These are phyloP conservation scores for Ananas comosus DNA, from an alignment of 176 grass and related monocot species.

Conservation along the genomic window DNA sequence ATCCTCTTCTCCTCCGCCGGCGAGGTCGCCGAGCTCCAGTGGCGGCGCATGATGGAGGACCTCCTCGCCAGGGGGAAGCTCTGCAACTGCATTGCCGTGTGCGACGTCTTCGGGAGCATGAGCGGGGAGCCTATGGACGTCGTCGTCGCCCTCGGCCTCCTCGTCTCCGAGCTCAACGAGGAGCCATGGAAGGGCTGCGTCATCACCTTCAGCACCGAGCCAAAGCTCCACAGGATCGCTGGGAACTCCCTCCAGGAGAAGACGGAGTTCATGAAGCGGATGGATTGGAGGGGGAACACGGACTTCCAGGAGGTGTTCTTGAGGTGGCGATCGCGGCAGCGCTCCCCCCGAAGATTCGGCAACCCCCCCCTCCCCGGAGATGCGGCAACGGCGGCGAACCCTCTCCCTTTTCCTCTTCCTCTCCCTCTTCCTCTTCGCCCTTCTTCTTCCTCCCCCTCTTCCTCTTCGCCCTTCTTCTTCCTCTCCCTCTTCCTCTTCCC, in stretches of 20 bases:
- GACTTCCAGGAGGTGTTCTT: slow-evolving; percentile 67
- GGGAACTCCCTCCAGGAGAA: slow-evolving; percentile 48
- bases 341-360: slow-evolving; percentile 40
- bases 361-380: no score
- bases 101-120: slow-evolving; percentile 82
- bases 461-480: no score
- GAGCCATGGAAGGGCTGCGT: slow-evolving; percentile 60
- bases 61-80: slow-evolving; percentile 36
- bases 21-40: slow-evolving; percentile 52
- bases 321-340: slow-evolving; percentile 28
- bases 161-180: slow-evolving; percentile 65
- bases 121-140: slow-evolving; percentile 44
- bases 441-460: no score
- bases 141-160: slow-evolving; percentile 63
- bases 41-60: slow-evolving; percentile 59
- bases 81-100: slow-evolving; percentile 57
- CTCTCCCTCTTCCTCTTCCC: no score
- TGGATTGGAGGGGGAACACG: slow-evolving; percentile 30
- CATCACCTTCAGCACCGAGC: slow-evolving; percentile 48
- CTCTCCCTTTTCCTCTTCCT: no score
- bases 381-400: no score
- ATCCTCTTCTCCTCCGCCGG: slow-evolving; percentile 13
- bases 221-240: slow-evolving; percentile 31
- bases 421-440: no score
- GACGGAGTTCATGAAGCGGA: slow-evolving; percentile 23